Base-by-base conservation (phyloP, 108 stramenopile genomes). In the Schizochytrium sp. region DNA sequence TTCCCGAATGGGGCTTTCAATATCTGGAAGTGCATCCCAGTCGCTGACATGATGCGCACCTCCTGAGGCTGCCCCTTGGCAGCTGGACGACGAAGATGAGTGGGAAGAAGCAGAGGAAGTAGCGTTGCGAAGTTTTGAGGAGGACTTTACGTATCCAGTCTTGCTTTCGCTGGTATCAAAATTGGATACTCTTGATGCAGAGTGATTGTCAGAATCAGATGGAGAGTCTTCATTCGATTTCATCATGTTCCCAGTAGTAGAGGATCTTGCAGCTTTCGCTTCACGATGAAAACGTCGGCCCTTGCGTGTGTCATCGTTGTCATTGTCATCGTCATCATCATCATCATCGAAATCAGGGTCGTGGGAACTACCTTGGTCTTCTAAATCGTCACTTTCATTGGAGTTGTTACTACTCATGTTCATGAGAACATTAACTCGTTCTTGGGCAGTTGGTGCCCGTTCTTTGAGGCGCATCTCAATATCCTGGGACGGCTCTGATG, bases 371-470 rank as follows among this genome's bases (percentile, higher is more conserved):
- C 13, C 13, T 17, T 58, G 13, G 57, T 58, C 17, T 17, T 58
- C 57, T 17, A 15, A 17, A 58, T 58, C 57, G 17, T 58, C 57
- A 58, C 17, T 10, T 58, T 58, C 57, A 10, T 69, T 38, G 28
- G 28, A 28, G 28, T 28, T 28, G 28, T 28, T 28, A 28, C 28
- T 28, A 28, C 0, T 28, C 64, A 69, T 13, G 15, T 69, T 69
- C 64, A 69, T 13, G 64, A 69, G 64, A 38, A 69, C 64, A 44
- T 69, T 44, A 44, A 69, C 64, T 12, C 64, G 64, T 44, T 69
- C 64, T 44, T 69, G 64, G 0, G 64, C 64, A 7, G 64, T 69
- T 38, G 64, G 64, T 38, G 64, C 64, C 28, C 64, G 64, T 44
- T 69, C 64, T 44, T 69, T 69, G 64, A 69, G 15, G 7, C 5